Conservation (phyloP, 495 filamentous ascomycete species). For the Lasiosphaeris hirsuta region DNA sequence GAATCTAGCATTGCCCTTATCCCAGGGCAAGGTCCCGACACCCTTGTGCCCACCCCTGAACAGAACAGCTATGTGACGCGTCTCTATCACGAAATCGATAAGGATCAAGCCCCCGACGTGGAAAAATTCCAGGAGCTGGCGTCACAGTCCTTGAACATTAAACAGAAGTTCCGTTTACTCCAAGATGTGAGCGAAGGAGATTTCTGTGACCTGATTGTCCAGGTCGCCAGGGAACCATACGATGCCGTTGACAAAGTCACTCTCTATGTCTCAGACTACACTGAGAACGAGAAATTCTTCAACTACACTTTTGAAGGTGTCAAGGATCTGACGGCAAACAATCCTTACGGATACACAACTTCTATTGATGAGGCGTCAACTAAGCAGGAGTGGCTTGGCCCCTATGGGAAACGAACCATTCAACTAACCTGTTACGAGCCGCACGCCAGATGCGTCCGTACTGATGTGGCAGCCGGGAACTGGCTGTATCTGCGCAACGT, state of each 20-base stretch:
- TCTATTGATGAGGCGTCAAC: neutral
- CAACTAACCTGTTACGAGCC: conserved; percentile 69
- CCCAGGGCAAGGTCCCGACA: conserved; percentile 7
- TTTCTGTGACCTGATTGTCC: conserved; percentile 71
- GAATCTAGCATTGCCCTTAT: conserved; percentile 22
- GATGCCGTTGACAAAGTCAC: conserved; percentile 48
- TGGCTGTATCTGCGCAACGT: conserved; percentile 70
- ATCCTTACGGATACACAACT: conserved; percentile 33
- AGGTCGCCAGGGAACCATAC: conserved; percentile 66
- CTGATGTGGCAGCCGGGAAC: conserved; percentile 52
- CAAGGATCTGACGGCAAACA: conserved; percentile 24
- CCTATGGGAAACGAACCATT: conserved; percentile 70
- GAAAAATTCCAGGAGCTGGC: conserved; percentile 43
- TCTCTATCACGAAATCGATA: conserved; percentile 39
- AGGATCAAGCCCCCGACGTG: conserved; percentile 41
- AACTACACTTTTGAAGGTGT: conserved; percentile 49
- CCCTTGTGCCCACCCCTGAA: conserved; percentile 16
- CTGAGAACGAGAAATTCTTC: conserved; percentile 59
- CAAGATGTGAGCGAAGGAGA: conserved; percentile 54
- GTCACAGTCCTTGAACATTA: conserved; percentile 37
- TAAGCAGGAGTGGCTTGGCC: conserved; percentile 61
- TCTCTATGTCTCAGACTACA: conserved; percentile 86
- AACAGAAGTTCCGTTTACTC: conserved; percentile 61
- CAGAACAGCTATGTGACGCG: conserved; percentile 40
- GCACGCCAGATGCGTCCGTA: conserved; percentile 58